A percentile compares a stretch with the other conserved stretches of the same genome.
These are phyloP conservation scores for Kwoniella shivajii DNA, from an alignment of 1,284 basidiomycete genomes.

Conservation along the genomic window DNA sequence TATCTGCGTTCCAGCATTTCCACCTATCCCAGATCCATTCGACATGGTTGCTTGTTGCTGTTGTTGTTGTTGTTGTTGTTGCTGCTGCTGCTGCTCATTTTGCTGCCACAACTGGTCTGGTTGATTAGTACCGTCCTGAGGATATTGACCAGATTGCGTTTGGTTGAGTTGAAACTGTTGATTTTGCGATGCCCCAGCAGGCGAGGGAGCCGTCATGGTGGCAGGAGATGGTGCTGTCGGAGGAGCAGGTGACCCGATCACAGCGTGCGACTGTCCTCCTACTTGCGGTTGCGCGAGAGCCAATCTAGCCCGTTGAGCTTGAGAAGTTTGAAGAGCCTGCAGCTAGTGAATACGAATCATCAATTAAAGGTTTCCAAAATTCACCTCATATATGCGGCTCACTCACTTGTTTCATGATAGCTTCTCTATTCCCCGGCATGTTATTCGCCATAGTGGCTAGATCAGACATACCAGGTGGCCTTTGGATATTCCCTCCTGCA, in stretches of 20 bases:
- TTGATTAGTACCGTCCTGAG: background rate
- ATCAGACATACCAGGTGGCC: slow-evolving; percentile 11
- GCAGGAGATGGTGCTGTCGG: slow-evolving; percentile 12
- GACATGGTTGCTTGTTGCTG: background rate
- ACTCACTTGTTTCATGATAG: slow-evolving; percentile 48
- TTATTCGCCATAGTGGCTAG: slow-evolving; percentile 19
- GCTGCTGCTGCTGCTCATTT: slow-evolving; percentile 3
- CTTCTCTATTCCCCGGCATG: slow-evolving; percentile 38
- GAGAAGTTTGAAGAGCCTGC: slow-evolving; percentile 37
- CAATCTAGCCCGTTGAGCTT: slow-evolving; percentile 28
- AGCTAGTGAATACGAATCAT: slow-evolving; percentile 22
- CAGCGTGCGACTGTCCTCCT: background rate
- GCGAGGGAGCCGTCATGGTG: slow-evolving; percentile 10
- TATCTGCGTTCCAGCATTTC: background rate
- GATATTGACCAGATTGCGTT: background rate
- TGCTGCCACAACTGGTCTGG: background rate
- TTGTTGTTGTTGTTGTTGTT: slow-evolving; percentile 12
- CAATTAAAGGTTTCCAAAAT: too few species aligned
- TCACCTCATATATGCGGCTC: background rate
- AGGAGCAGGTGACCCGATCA: slow-evolving; percentile 4
- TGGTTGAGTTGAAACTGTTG: slow-evolving; percentile 4
- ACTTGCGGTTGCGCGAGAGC: slow-evolving; percentile 7
- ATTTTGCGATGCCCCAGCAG: background rate
- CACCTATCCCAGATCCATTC: background rate
- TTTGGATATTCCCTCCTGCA: background rate